Evolutionary conservation across 2,329 filamentous ascomycete genomes (phyloP).

Genomic region (Ophiostoma montium): DNA sequence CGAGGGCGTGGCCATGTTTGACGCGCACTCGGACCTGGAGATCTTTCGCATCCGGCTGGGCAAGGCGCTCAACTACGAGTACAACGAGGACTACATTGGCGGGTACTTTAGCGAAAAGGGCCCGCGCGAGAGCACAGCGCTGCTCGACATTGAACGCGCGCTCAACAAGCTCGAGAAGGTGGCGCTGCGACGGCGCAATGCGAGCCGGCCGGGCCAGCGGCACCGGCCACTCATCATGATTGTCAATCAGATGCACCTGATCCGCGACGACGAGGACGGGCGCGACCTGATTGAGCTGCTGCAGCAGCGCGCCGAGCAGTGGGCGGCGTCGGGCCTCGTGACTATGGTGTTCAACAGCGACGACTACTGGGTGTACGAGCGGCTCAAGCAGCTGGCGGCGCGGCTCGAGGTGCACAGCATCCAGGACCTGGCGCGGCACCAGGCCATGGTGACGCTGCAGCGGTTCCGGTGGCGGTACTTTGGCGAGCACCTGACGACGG

Average conservation of each 20-base stretch:
- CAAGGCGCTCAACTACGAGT: slow-evolving; percentile 91
- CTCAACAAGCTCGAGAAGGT: slow-evolving; percentile 98
- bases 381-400: slow-evolving; percentile 80
- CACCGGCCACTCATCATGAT: slow-evolving; percentile 66
- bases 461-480: slow-evolving; percentile 75
- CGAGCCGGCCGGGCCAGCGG: slow-evolving; percentile 26
- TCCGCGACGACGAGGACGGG: slow-evolving; percentile 87
- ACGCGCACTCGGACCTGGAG: slow-evolving; percentile 87
- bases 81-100: slow-evolving; percentile 94
- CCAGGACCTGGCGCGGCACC: slow-evolving; percentile 62
- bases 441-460: slow-evolving; percentile 62
- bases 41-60: slow-evolving; percentile 89
- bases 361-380: slow-evolving; percentile 97
- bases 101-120: slow-evolving; percentile 90
- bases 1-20: slow-evolving; percentile 85
- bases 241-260: slow-evolving; percentile 83
- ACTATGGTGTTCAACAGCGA: slow-evolving; percentile 93
- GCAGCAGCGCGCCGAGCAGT: slow-evolving; percentile 90
- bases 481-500: slow-evolving; percentile 38
- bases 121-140: slow-evolving; percentile 76
- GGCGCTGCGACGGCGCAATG: slow-evolving; percentile 54
- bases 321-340: slow-evolving; percentile 82
- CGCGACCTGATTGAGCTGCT: slow-evolving; percentile 84
- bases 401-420: slow-evolving; percentile 90
- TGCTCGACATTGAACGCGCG: slow-evolving; percentile 89